Base-by-base conservation (phyloP, 805 yeast species). In the Komagataella kurtzmanii region DNA sequence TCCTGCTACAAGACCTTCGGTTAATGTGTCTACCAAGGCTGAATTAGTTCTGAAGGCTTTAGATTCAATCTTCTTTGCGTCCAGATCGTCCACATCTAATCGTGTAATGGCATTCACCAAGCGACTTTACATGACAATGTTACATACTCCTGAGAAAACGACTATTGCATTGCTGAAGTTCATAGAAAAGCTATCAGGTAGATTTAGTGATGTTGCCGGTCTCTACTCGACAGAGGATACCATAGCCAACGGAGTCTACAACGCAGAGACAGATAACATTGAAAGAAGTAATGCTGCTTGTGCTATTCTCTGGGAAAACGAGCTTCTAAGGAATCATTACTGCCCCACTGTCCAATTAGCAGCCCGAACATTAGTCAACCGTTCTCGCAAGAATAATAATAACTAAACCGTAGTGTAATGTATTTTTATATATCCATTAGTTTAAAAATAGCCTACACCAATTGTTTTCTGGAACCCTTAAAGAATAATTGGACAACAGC, bases 301-400 rank as follows among this genome's bases (percentile, higher is more conserved):
- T 17, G 95, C 97, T 1, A 84, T 89, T 0, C 67, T 91, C 43
- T 93, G 96, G 96, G 99, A 93, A 61, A 79, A 81, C 50, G 82
- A 82, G 5, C 66, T 91, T 45, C 69, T 93, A 52, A 84, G 83
- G 53, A 79, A 81, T 55, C 98, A 93, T 65, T 93, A 87, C 62
- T 79, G 88, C 54, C 95, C 96, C 2, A 67, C 77, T 53, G 87
- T 90, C n/a, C 75, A 81, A 19, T 83, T 82, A 58, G 90, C 88
- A 14, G 77, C 74, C 2, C 73, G 66, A 54, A 56, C 74, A 3
- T 53, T 78, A 49, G 54, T 71, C 30, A 68, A 69, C 47, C 68
- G 66, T 10, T 30, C 40, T 30, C 40, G 40, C 5, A 30, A 30
- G 54, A 58, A 62, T n/a, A 62, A 62, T 30, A 30, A 30, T 30